Evolutionary conservation across 441 rosid genomes (phyloP), one percentile per base, ranked within the genome.

Genomic region (Bocquillonia castaneifolia): DNA sequence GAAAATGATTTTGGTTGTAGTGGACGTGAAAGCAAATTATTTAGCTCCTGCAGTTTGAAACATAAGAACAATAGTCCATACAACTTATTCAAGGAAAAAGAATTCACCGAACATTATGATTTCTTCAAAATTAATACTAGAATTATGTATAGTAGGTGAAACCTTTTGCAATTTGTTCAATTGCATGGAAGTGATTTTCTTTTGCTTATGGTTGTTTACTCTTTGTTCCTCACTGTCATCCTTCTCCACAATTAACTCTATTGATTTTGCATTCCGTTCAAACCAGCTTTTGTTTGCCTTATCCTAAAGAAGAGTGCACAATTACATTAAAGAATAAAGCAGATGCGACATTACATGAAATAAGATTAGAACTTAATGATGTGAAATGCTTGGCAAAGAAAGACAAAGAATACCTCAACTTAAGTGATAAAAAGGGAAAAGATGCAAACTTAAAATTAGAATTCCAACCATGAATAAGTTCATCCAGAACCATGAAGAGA

Each of bases 151-250:
- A 68, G 50, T 13, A 56, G 51, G 63, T 34, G 55, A 64, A 67
- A 85, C 97, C 97, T 92, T 90, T 67, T 90, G 90, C 63, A 88
- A 74, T 66, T 85, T 83, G 66, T 83, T 79, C 75, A 90, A 74
- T 47, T 85, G 85, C 73, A 69, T 73, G 51, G 94, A 84, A 65
- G 77, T 84, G 58, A 70, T 84, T 80, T 82, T 92, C 78, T 83
- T 85, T 81, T 81, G 79, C 83, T 83, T 86, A 81, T 71, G 74
- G 25, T 73, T 87, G 73, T 82, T 84, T 54, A 79, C 97, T 82
- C 83, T 85, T 72, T 94, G 98, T 50, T 87, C 98, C 78, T 93
- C 96, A 71, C 93, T 91, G 70, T 91, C 97, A 42, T 84, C 79
- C 32, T 84, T 77, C 67, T 94, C 97, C 71, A 94, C 63, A 40